Base-by-base conservation (phyloP, 2,329 filamentous ascomycete genomes). In the Penicillium sp. region DNA sequence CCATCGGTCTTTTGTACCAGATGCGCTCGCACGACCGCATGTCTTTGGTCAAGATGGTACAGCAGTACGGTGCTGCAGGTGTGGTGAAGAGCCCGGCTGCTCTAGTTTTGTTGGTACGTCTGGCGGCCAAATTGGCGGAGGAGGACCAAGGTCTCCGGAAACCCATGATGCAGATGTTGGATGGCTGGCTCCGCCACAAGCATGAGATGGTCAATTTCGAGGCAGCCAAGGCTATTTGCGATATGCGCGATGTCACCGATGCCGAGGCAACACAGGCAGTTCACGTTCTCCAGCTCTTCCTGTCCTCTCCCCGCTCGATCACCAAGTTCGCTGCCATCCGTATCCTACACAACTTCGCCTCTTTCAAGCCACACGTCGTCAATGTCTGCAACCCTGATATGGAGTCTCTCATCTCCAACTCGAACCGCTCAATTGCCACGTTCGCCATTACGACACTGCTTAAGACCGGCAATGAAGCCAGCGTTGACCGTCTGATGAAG, bases 131-230 rank as follows among this genome's bases (percentile, higher is more conserved):
- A 80, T 82, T 99, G 61, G 93, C 93, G 33, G 92, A 96, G 74
- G 94, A 99, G 72, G 94, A 99, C 69, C 84, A 86, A 39, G 88
- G 91, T 64, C 82, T 97, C 70, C 83, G 93, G 67, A 95, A 90
- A 79, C 92, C 92, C 59, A 99, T 99, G 94, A 94, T 96, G 85
- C 88, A 92, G 77, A 85, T 99, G 65, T 84, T 99, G 68, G 93
- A 97, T 74, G 90, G 92, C 70, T 97, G 93, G 93, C 80, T 99
- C 75, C 87, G 92, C 74, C 93, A 97, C 78, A 97, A 99, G 87
- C 96, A 92, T 76, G 94, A 97, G 76, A 96, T 96, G 91, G 92
- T 99, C 78, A 97, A 97, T 81, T 97, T 99, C 67, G 94, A 99
- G 79, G 94, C 94, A 53, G 94, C 94, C 63, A 97, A 97, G 83